Conservation (phyloP, 805 yeast genomes). For the Tanozyma kutaoensis region DNA sequence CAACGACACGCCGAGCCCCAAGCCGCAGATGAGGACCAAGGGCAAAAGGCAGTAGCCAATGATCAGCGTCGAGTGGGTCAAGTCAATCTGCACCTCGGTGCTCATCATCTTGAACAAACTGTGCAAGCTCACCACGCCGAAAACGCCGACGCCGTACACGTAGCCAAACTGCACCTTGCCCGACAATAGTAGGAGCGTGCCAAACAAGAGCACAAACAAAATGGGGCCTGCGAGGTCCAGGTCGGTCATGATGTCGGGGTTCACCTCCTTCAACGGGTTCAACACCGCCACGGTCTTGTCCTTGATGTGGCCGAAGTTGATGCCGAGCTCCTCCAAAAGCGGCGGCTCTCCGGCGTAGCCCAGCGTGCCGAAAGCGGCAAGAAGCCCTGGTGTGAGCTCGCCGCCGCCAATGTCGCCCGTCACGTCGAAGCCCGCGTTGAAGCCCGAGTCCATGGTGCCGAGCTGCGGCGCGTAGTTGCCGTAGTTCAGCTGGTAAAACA, state of each 20-base stretch:
- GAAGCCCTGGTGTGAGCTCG: conserved; percentile 55
- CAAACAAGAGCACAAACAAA: conserved; percentile 77
- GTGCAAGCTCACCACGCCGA: conserved; percentile 81
- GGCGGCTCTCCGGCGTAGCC: conserved; percentile 97
- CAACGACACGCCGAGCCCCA: conserved; percentile 53
- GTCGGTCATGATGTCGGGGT: conserved; percentile 69
- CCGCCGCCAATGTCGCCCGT: conserved; percentile 30
- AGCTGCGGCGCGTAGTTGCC: conserved; percentile 15
- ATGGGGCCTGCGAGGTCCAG: conserved; percentile 94
- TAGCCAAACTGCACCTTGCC: conserved; percentile 97
- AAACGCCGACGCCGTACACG: conserved; percentile 88
- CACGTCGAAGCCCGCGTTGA: conserved; percentile 22
- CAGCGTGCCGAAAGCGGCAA: conserved; percentile 85
- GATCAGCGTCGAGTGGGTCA: conserved; percentile 73
- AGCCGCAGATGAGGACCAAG: conserved; percentile 60
- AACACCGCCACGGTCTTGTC: conserved; percentile 77
- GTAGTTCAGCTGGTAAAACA: conserved; percentile 29
- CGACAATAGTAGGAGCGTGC: conserved; percentile 64
- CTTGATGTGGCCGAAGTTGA: conserved; percentile 79
- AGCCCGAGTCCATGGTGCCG: conserved; percentile 27
- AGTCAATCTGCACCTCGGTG: conserved; percentile 37
- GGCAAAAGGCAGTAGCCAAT: conserved; percentile 92
- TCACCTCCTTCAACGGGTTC: conserved; percentile 52
- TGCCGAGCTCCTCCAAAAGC: conserved; percentile 81
- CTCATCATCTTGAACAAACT: conserved; percentile 82